Conservation (phyloP, 2,329 filamentous ascomycete species). For the Metarhizium humberi region DNA sequence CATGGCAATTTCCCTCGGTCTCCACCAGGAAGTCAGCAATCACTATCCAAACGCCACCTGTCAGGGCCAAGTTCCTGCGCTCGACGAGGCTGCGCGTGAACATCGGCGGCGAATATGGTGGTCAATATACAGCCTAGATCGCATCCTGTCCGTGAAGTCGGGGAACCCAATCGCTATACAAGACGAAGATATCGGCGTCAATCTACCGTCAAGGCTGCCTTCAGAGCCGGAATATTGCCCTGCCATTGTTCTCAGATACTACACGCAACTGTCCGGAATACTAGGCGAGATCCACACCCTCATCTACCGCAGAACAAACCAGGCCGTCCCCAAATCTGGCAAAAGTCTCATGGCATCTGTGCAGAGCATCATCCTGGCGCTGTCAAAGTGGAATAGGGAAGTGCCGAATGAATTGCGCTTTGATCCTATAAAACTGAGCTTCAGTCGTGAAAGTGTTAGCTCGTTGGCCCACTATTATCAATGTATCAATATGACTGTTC, state of each 20-base stretch:
- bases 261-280: conserved; percentile 43
- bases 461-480: conserved; percentile 47
- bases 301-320: conserved; percentile 36
- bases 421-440: conserved; percentile 34
- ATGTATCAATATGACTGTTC: conserved; percentile 47
- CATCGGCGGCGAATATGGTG: conserved; percentile 45
- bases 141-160: conserved; percentile 42
- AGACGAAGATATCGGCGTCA: conserved; percentile 39
- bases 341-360: conserved; percentile 39
- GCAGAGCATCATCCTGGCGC: conserved; percentile 37
- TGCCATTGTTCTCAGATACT: conserved; percentile 38
- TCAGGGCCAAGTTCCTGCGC: conserved; percentile 12
- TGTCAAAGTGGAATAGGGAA: conserved; percentile 39
- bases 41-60: not conserved
- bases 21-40: conserved; percentile 41
- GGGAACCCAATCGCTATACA: conserved; percentile 45
- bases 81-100: conserved; percentile 34
- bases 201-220: conserved; percentile 23
- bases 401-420: conserved; percentile 38
- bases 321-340: conserved; percentile 29
- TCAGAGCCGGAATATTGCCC: conserved; percentile 32
- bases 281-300: conserved; percentile 35
- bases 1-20: conserved; percentile 46
- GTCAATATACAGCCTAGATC: conserved; percentile 46
- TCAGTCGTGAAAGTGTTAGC: conserved; percentile 40